Conservation (phyloP, 768 basidiomycete genomes). For the Imleria badia region DNA sequence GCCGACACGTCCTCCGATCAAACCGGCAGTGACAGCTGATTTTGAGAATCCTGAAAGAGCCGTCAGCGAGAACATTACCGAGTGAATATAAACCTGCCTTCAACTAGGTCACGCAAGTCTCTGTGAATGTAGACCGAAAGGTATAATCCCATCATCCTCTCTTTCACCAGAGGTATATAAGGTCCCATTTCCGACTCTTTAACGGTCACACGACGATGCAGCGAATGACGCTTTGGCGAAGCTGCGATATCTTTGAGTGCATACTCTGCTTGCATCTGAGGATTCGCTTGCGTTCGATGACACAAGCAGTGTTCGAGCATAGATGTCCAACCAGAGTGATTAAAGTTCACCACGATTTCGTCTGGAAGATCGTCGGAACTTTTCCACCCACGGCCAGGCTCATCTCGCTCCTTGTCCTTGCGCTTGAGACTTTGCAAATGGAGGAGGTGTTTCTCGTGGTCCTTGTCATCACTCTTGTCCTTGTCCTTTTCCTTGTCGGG, state of each 20-base stretch:
- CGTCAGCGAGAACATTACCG: background rate
- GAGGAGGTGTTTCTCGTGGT: constrained; percentile 32
- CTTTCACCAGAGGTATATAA: constrained; percentile 84
- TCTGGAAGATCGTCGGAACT: constrained; percentile 37
- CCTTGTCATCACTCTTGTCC: constrained; percentile 31
- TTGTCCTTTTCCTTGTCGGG: constrained; percentile 43
- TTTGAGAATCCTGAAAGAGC: constrained; percentile 60
- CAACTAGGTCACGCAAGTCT: constrained; percentile 62
- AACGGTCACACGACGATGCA: constrained; percentile 41
- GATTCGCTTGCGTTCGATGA: constrained; percentile 31
- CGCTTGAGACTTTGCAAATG: constrained; percentile 31
- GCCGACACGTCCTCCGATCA: constrained; percentile 88
- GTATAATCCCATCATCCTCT: constrained; percentile 89
- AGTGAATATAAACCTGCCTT: constrained; percentile 41
- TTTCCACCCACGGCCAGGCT: constrained; percentile 31
- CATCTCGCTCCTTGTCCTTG: constrained; percentile 41
- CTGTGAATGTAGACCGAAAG: constrained; percentile 73
- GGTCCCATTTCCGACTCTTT: constrained; percentile 61
- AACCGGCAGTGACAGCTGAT: constrained; percentile 82
- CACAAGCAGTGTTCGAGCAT: constrained; percentile 76
- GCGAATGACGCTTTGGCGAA: constrained; percentile 43
- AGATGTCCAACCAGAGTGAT: constrained; percentile 65
- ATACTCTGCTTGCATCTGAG: constrained; percentile 14
- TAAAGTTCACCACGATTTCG: constrained; percentile 30
- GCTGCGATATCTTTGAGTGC: constrained; percentile 35